Evolutionary conservation across 768 basidiomycete species (phyloP).

Genomic region (Suillus lakei): DNA sequence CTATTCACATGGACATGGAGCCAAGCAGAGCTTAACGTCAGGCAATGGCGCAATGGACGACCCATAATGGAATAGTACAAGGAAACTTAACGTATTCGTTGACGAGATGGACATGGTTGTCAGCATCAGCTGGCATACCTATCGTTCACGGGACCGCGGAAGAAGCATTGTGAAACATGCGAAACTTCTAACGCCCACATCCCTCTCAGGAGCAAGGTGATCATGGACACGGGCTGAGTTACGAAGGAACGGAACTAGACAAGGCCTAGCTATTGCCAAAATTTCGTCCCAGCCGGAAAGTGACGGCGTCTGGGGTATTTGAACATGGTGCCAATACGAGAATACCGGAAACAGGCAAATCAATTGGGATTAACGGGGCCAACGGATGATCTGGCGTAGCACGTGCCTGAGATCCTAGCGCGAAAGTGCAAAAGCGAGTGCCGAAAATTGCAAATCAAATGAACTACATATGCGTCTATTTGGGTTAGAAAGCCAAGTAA

Average conservation of each 20-base stretch:
- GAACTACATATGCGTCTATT: neutral
- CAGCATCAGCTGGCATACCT: neutral
- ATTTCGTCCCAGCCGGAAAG: too few relatives aligned
- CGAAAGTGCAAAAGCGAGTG: neutral
- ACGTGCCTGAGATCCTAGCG: neutral
- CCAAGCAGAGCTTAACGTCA: neutral
- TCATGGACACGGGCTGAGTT: neutral
- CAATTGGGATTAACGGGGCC: neutral
- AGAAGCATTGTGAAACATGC: neutral
- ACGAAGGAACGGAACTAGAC: neutral
- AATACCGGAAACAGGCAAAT: neutral
- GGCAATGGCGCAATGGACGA: neutral
- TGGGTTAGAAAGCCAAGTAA: neutral
- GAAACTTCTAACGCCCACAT: neutral
- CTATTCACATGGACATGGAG: neutral
- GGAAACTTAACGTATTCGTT: neutral
- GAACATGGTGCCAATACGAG: neutral
- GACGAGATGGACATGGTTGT: neutral
- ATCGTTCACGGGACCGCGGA: neutral
- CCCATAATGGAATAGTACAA: neutral
- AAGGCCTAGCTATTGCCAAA: neutral
- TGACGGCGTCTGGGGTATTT: neutral
- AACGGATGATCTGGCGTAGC: neutral
- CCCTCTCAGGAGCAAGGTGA: neutral
- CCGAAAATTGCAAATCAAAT: constrained; percentile 1